Evolutionary conservation across 78 protist species (phyloP).

Genomic region (Andalucia godoyi): DNA sequence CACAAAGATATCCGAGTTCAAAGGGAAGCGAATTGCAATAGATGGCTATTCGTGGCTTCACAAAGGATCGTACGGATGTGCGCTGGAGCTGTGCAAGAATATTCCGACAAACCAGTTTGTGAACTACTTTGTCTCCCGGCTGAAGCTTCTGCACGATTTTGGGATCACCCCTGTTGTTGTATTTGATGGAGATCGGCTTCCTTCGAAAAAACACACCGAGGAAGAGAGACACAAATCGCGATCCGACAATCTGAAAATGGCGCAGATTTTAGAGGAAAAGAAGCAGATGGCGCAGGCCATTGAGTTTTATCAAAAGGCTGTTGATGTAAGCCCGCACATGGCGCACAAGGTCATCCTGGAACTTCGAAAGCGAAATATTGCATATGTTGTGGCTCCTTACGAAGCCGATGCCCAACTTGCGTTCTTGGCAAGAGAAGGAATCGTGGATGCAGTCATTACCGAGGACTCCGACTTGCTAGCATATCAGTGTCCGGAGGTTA

Average conservation of each 20-base stretch:
- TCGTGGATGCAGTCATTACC: conserved; percentile 67
- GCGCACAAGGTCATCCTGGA: conserved; percentile 40
- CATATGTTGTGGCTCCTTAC: conserved; percentile 93
- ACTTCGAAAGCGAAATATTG: conserved; percentile 24
- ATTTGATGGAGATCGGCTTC: conserved; percentile 76
- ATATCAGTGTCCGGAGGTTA: conserved; percentile 15
- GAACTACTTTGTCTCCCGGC: conserved; percentile 15
- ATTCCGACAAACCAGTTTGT: conserved; percentile 36
- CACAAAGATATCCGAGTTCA: conserved; percentile 34
- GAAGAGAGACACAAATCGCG: background rate
- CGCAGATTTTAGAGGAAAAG: background rate
- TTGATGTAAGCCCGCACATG: conserved; percentile 66
- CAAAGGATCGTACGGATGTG: conserved; percentile 54
- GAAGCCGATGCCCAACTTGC: conserved; percentile 99
- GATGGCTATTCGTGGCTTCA: conserved; percentile 85
- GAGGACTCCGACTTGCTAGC: conserved; percentile 95
- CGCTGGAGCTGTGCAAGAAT: conserved; percentile 43
- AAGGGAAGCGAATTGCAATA: conserved; percentile 58
- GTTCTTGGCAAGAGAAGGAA: conserved; percentile 38
- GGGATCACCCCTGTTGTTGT: conserved; percentile 66
- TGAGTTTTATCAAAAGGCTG: conserved; percentile 8
- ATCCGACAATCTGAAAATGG: background rate
- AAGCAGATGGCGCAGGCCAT: background rate
- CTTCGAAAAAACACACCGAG: conserved; percentile 63
- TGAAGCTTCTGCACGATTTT: conserved; percentile 26